Percentiles rank a stretch among this genome's conserved stretches.
phyloP scores from a whole-genome alignment of 768 basidiomycete genomes.

The Cantharellus anzutake region DNA sequence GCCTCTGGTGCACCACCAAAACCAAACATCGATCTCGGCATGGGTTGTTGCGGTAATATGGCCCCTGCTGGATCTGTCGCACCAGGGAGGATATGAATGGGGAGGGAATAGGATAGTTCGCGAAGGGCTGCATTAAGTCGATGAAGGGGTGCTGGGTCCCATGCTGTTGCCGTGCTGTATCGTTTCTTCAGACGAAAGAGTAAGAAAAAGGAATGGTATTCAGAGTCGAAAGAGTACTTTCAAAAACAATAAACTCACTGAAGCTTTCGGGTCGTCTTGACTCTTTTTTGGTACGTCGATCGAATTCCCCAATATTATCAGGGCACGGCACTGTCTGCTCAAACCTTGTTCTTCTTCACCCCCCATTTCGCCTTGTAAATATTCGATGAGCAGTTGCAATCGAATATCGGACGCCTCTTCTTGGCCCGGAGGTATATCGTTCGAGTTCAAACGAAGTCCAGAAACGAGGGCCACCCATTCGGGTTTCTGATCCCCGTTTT shows the following conservation, averaged over 20 bases:
- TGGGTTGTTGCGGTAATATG: conserved; percentile 82
- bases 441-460: conserved; percentile 61
- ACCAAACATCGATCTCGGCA: conserved; percentile 85
- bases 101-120: conserved; percentile 59
- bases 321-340: conserved; percentile 55
- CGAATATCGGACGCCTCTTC: conserved; percentile 30
- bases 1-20: conserved; percentile 11
- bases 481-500: conserved; percentile 18
- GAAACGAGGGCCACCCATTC: conserved; percentile 77
- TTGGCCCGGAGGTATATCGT: conserved; percentile 32
- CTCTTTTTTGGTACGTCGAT: conserved; percentile 30
- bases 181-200: conserved; percentile 13
- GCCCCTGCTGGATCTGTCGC: conserved; percentile 71
- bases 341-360: conserved; percentile 38
- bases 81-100: conserved; percentile 80
- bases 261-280: conserved; percentile 17
- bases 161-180: conserved; percentile 12
- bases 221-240: background rate
- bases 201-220: background rate
- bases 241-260: background rate
- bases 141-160: conserved; percentile 1
- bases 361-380: conserved; percentile 70
- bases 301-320: conserved; percentile 86
- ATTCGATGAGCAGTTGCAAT: conserved; percentile 78
- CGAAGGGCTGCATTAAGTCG: conserved; percentile 44